Evolutionary conservation across 129 eudicot species (phyloP).

Genomic region (Helichrysum umbraculigerum): DNA sequence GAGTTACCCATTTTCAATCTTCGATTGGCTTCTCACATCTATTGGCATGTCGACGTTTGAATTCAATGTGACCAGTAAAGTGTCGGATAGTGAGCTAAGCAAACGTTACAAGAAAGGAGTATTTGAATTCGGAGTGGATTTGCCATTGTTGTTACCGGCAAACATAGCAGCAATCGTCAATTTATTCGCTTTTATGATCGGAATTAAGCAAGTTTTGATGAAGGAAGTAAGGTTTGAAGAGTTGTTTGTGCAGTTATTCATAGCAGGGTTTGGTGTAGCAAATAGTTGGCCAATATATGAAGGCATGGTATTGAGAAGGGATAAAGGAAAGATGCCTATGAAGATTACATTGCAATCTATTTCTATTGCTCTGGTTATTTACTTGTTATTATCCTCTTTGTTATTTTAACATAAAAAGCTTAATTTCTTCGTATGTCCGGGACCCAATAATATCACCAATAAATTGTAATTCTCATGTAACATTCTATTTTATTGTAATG

Average conservation of each 20-base stretch:
- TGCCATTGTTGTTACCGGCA: slow-evolving; percentile 40
- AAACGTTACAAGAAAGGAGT: slow-evolving; percentile 54
- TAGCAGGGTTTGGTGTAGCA: slow-evolving; percentile 53
- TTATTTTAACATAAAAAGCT: slow-evolving; percentile 21
- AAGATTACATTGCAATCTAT: slow-evolving; percentile 38
- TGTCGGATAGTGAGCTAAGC: slow-evolving; percentile 36
- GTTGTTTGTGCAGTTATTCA: slow-evolving; percentile 37
- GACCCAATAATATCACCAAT: neutral
- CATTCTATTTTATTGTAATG: too few species aligned
- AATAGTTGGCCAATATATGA: slow-evolving; percentile 58
- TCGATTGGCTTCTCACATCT: slow-evolving; percentile 34
- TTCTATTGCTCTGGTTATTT: slow-evolving; percentile 25
- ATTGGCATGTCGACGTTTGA: slow-evolving; percentile 38
- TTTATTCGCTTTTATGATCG: slow-evolving; percentile 27
- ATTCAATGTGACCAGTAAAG: slow-evolving; percentile 48
- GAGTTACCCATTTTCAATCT: slow-evolving; percentile 28
- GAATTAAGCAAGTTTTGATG: slow-evolving; percentile 11
- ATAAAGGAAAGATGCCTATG: slow-evolving; percentile 56
- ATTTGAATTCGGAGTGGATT: slow-evolving; percentile 53
- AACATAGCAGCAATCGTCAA: slow-evolving; percentile 37
- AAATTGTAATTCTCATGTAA: too few species aligned
- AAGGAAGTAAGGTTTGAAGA: slow-evolving; percentile 14
- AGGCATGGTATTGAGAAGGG: slow-evolving; percentile 61
- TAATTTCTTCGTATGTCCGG: neutral
- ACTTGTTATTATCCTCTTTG: neutral